A percentile compares a stretch with the other conserved stretches of the same genome.
Evolutionary conservation across 2,329 filamentous ascomycete species (phyloP).

Genomic region (Chaetomiaceae sp.): DNA sequence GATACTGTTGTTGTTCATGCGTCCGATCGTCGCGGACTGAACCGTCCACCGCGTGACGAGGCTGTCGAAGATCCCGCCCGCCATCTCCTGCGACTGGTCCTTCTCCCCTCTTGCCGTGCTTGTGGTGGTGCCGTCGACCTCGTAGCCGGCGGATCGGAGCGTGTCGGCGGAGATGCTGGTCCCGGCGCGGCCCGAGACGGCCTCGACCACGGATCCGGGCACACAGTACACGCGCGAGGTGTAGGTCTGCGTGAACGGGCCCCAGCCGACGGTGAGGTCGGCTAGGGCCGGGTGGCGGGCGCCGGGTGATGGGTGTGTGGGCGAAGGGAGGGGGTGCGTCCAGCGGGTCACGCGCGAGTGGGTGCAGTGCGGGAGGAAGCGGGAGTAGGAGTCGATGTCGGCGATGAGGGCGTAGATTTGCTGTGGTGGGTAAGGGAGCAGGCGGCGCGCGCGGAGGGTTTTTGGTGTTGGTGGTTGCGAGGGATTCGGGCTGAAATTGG

Average conservation of each 20-base stretch:
- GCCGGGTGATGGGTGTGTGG: background rate
- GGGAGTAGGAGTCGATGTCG: slow-evolving; percentile 76
- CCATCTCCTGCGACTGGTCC: slow-evolving; percentile 16
- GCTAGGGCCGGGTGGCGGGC: slow-evolving; percentile 59
- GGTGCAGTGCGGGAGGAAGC: slow-evolving; percentile 89
- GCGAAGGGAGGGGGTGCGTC: slow-evolving; percentile 35
- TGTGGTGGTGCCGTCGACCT: background rate
- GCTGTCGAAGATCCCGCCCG: slow-evolving; percentile 54
- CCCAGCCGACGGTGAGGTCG: slow-evolving; percentile 79
- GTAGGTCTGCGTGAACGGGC: slow-evolving; percentile 76
- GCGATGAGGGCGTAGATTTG: slow-evolving; percentile 80
- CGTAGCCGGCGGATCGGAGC: slow-evolving; percentile 26
- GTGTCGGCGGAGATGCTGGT: slow-evolving; percentile 38
- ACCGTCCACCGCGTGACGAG: slow-evolving; percentile 66
- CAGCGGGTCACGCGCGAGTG: slow-evolving; percentile 70
- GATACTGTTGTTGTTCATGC: slow-evolving; percentile 22
- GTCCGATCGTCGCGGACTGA: slow-evolving; percentile 33
- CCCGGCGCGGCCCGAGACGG: slow-evolving; percentile 57
- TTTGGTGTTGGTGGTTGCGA: slow-evolving; percentile 39
- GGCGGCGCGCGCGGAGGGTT: slow-evolving; percentile 65
- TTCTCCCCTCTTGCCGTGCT: background rate
- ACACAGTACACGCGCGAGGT: slow-evolving; percentile 73
- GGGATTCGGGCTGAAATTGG: slow-evolving; percentile 3
- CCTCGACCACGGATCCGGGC: slow-evolving; percentile 67
- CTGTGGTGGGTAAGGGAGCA: slow-evolving; percentile 64